phyloP scores from a whole-genome alignment of 306 rosid species.

The Rubus parviflorus region DNA sequence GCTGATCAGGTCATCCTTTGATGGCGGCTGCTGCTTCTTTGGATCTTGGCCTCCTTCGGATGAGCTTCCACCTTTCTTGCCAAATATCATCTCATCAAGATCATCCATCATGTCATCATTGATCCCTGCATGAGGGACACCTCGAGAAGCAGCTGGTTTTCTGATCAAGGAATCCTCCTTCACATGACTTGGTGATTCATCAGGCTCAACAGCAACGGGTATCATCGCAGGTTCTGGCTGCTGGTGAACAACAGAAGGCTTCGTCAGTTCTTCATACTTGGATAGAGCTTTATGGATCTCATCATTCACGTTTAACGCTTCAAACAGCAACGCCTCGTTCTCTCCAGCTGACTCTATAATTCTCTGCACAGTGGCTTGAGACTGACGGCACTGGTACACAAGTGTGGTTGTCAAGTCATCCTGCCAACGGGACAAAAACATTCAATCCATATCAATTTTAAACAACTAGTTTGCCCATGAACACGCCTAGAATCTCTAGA shows the following conservation, averaged over 20 bases:
- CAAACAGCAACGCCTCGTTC: slow-evolving; percentile 90
- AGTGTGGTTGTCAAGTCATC: slow-evolving; percentile 94
- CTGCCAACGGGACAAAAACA: slow-evolving; percentile 37
- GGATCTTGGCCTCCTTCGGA: slow-evolving; percentile 56
- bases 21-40: slow-evolving; percentile 65
- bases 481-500: neutral
- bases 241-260: slow-evolving; percentile 46
- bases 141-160: slow-evolving; percentile 69
- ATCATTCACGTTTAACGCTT: slow-evolving; percentile 90
- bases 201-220: slow-evolving; percentile 94
- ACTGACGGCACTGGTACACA: slow-evolving; percentile 78
- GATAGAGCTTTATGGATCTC: slow-evolving; percentile 83
- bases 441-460: neutral
- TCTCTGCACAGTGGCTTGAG: slow-evolving; percentile 63
- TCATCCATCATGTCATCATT: slow-evolving; percentile 96
- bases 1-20: slow-evolving; percentile 86
- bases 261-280: slow-evolving; percentile 70
- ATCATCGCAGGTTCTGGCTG: slow-evolving; percentile 94
- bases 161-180: slow-evolving; percentile 74
- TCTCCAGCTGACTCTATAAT: slow-evolving; percentile 85
- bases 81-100: slow-evolving; percentile 98
- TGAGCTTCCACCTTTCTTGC: slow-evolving; percentile 64
- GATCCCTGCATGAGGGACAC: slow-evolving; percentile 56
- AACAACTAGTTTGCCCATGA: neutral
- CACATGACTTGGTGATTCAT: slow-evolving; percentile 65